A percentile compares a stretch with the other conserved stretches of the same genome.
Evolutionary conservation across 2,329 filamentous ascomycete species (phyloP).

Genomic region (Aspergillus puulaauensis): DNA sequence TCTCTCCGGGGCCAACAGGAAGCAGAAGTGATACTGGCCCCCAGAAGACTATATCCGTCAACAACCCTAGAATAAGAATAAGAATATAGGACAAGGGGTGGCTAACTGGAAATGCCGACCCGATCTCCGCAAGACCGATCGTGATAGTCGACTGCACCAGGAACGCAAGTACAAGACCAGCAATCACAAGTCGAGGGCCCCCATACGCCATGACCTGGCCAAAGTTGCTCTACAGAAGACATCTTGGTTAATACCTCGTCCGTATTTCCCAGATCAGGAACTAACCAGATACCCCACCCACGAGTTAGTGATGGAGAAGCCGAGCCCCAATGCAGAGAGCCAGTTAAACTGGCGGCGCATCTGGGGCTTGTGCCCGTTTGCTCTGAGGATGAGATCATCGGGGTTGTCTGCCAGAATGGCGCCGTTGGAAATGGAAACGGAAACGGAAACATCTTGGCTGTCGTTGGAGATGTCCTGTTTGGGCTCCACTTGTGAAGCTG

Average conservation of each 20-base stretch:
- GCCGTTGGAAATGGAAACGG: background rate
- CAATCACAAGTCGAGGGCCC: background rate
- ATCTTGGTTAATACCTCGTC: background rate
- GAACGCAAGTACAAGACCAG: constrained; percentile 18
- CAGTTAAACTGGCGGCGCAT: constrained; percentile 22
- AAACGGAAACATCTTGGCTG: background rate
- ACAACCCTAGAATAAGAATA: background rate
- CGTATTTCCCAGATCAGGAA: no score
- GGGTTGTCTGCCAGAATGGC: background rate
- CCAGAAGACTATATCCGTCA: constrained; percentile 5
- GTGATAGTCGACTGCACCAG: constrained; percentile 18
- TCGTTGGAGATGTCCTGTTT: background rate
- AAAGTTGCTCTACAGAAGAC: constrained; percentile 13
- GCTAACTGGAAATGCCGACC: constrained; percentile 13
- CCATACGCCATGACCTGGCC: constrained; percentile 1
- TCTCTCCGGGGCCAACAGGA: constrained; percentile 20
- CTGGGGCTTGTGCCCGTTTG: constrained; percentile 1
- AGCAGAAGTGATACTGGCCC: constrained; percentile 34
- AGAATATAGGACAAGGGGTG: background rate
- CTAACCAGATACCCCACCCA: constrained; percentile 29
- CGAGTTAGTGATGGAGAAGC: constrained; percentile 31
- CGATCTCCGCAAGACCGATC: constrained; percentile 16
- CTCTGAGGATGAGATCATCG: background rate
- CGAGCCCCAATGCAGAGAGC: constrained; percentile 25
- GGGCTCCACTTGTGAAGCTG: background rate